Conservation (phyloP, 2,329 filamentous ascomycete species). For the Aspergillus ibericus region DNA sequence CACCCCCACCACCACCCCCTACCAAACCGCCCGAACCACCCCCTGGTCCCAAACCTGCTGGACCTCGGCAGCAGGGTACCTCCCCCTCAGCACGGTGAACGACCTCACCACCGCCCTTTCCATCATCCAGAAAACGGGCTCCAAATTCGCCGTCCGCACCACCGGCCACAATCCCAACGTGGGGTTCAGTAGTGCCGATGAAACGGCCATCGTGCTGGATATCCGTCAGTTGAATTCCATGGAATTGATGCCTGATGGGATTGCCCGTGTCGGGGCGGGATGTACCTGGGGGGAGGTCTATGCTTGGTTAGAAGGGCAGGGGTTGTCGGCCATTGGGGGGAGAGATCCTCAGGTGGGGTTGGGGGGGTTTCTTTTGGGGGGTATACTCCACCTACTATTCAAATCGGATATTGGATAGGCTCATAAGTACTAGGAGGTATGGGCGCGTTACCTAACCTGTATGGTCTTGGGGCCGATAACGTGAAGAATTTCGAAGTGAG, state of each 20-base stretch:
- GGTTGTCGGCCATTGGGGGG: slow-evolving; percentile 1
- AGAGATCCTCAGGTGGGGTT: not conserved
- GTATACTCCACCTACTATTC: not conserved
- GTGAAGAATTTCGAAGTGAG: not conserved
- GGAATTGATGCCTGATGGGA: not conserved
- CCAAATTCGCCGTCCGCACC: slow-evolving; percentile 5
- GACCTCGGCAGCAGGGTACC: slow-evolving; percentile 2
- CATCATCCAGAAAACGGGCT: not conserved
- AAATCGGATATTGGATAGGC: no score
- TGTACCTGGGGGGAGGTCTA: slow-evolving; percentile 6
- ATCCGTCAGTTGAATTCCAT: not conserved
- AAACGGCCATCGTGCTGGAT: not conserved
- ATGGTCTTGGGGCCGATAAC: not conserved
- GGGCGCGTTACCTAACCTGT: not conserved
- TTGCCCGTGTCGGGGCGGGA: not conserved
- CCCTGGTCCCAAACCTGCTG: slow-evolving; percentile 7
- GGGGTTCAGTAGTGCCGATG: slow-evolving; percentile 2
- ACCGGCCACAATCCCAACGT: slow-evolving; percentile 4
- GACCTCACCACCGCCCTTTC: not conserved
- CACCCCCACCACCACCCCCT: no score
- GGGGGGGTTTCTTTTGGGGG: not conserved
- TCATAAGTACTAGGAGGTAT: not conserved
- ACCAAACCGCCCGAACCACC: no score
- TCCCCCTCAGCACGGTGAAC: not conserved
- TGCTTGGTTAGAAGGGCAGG: slow-evolving; percentile 1